Evolutionary conservation across 805 yeast genomes (phyloP), one percentile per base, ranked within the genome.

Genomic region (Candida boleticola): DNA sequence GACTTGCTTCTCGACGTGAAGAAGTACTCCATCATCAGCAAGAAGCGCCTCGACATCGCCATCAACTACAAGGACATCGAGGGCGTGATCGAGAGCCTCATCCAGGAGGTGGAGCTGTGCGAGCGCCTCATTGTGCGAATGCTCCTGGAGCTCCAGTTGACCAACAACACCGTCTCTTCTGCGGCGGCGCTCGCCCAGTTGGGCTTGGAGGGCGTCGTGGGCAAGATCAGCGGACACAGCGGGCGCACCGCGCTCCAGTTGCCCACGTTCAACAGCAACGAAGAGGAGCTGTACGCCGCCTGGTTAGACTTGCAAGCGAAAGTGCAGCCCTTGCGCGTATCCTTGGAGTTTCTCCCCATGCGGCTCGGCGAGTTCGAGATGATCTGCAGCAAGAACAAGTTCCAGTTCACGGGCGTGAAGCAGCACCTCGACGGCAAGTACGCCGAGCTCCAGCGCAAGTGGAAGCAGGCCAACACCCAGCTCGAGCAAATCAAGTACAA

Each of bases 311-410:
- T 81, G 32, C 71, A 69, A 34, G 60, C 64, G 14, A 60, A 65
- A 27, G 56, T 79, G 3, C 64, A 63, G 3, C 85, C 86, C 0
- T 64, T 82, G 16, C 71, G 68, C 32, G 80, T 76, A 5, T 67
- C 85, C 2, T 51, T 76, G 6, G 68, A 70, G 30, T 71, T 79
- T 41, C 64, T 83, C 1, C 84, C 85, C 0, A 52, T 63, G 17
- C 65, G 80, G 49, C 68, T 65, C 47, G 79, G 57, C 47, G 74
- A 53, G 57, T 82, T 66, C 55, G 63, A 50, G 40, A 51, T 49
- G 2, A 48, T 53, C 26, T 51, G 55, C 36, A 30, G 38, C 2
- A 26, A 39, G 22, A 31, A 31, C 35, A 17, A 31, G 11, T 23
- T 23, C 11, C 27, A 23, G 27, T 23, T 23, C 11, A 7, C 27